Conservation (phyloP, 1,139 yeast genomes). For the Pneumocystis sp. region DNA sequence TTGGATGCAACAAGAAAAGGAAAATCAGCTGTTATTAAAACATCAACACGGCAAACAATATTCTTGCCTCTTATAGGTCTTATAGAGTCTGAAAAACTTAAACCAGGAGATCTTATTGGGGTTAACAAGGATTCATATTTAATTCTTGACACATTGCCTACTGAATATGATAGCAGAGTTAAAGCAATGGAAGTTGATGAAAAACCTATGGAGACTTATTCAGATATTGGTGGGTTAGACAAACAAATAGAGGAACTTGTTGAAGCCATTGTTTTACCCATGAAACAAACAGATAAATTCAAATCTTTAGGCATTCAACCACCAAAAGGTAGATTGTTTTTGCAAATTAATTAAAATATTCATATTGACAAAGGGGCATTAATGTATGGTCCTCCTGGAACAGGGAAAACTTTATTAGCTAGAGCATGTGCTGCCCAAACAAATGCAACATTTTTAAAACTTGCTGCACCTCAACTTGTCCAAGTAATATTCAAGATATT, state of each 20-base stretch:
- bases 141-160: slow-evolving; percentile 84
- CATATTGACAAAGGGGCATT: slow-evolving; percentile 41
- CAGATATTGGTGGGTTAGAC: slow-evolving; percentile 95
- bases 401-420: slow-evolving; percentile 92
- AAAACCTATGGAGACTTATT: slow-evolving; percentile 90
- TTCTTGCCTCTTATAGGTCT: slow-evolving; percentile 90
- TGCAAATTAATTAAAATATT: not conserved
- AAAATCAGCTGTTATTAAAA: slow-evolving; percentile 94
- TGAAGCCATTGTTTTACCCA: slow-evolving; percentile 94
- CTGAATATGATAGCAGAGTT: slow-evolving; percentile 93
- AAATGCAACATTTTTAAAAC: slow-evolving; percentile 89
- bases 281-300: slow-evolving; percentile 96
- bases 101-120: slow-evolving; percentile 94
- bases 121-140: slow-evolving; percentile 94
- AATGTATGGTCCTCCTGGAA: slow-evolving; percentile 99
- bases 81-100: slow-evolving; percentile 73
- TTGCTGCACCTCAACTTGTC: slow-evolving; percentile 96
- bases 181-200: slow-evolving; percentile 99
- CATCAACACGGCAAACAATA: slow-evolving; percentile 94
- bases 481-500: slow-evolving; percentile 27
- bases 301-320: slow-evolving; percentile 85
- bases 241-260: slow-evolving; percentile 95
- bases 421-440: slow-evolving; percentile 99
- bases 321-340: slow-evolving; percentile 45
- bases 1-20: slow-evolving; percentile 84